Conservation (phyloP, 75 land plant genomes). For the Sequoiadendron giganteum region DNA sequence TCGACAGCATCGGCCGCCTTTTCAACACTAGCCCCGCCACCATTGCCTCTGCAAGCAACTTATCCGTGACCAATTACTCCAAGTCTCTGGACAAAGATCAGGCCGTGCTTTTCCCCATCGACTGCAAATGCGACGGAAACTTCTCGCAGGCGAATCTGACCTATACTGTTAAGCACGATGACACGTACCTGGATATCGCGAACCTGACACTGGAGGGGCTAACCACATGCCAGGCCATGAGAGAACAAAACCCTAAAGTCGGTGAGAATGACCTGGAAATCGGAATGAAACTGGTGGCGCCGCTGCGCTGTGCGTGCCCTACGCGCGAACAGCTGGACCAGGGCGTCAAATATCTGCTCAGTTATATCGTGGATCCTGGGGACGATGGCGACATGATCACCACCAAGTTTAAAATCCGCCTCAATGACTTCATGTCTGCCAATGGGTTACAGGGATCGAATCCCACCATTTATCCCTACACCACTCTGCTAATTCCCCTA, state of each 20-base stretch:
- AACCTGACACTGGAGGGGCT: slow-evolving; percentile 21
- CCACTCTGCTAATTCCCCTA: slow-evolving; percentile 58
- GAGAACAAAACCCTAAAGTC: slow-evolving; percentile 17
- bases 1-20: neutral
- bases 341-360: slow-evolving; percentile 38
- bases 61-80: neutral
- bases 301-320: slow-evolving; percentile 76
- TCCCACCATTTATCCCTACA: slow-evolving; percentile 11
- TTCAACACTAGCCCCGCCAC: neutral
- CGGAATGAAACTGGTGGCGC: slow-evolving; percentile 33
- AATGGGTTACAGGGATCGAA: too few species aligned
- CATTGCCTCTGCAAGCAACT: neutral
- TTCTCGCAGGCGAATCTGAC: slow-evolving; percentile 24
- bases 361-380: neutral
- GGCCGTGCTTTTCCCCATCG: neutral
- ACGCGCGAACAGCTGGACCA: slow-evolving; percentile 31
- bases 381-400: slow-evolving; percentile 30
- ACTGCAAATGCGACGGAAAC: slow-evolving; percentile 20
- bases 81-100: slow-evolving; percentile 5
- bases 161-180: slow-evolving; percentile 43
- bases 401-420: slow-evolving; percentile 25
- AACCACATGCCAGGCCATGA: slow-evolving; percentile 52
- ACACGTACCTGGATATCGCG: neutral
- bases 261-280: slow-evolving; percentile 8
- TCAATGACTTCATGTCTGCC: neutral